Evolutionary conservation across 192 early-diverging fungal genomes (phyloP).

Genomic region (Umbelopsis sp.): DNA sequence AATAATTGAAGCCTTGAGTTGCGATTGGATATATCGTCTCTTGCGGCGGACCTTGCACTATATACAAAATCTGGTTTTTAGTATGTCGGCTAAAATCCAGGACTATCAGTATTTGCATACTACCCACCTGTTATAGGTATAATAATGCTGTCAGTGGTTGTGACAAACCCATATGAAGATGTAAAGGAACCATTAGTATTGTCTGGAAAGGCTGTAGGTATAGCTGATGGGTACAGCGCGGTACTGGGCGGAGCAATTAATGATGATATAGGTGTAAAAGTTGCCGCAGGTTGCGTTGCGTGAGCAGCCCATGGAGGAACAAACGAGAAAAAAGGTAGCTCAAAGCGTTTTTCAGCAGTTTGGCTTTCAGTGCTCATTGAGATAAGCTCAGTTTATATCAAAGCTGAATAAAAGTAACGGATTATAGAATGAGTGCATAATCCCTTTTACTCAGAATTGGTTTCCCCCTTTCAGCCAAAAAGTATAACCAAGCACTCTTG

Average conservation of each 20-base stretch:
- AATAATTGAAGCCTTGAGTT: conserved; percentile 13
- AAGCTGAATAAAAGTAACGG: too few relatives aligned
- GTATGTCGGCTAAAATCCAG: background rate
- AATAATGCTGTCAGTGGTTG: conserved; percentile 1
- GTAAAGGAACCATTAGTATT: background rate
- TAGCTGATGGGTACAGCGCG: background rate
- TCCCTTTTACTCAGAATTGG: too few relatives aligned
- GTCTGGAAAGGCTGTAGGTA: background rate
- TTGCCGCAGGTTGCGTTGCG: too few relatives aligned
- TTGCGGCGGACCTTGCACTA: conserved; percentile 11
- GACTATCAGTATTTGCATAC: background rate
- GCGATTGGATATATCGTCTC: background rate
- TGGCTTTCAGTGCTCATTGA: too few relatives aligned
- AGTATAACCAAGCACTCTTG: too few relatives aligned
- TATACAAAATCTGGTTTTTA: background rate
- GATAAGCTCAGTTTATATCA: too few relatives aligned
- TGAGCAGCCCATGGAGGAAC: too few relatives aligned
- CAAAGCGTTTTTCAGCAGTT: too few relatives aligned
- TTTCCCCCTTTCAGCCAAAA: too few relatives aligned
- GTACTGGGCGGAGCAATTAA: background rate
- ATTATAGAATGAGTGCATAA: too few relatives aligned
- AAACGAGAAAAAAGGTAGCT: too few relatives aligned
- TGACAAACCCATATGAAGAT: background rate
- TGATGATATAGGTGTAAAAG: background rate
- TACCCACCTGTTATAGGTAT: conserved; percentile 8